Evolutionary conservation across 768 basidiomycete genomes (phyloP), one percentile per base, ranked within the genome.

Genomic region (Boletus subparvulus): DNA sequence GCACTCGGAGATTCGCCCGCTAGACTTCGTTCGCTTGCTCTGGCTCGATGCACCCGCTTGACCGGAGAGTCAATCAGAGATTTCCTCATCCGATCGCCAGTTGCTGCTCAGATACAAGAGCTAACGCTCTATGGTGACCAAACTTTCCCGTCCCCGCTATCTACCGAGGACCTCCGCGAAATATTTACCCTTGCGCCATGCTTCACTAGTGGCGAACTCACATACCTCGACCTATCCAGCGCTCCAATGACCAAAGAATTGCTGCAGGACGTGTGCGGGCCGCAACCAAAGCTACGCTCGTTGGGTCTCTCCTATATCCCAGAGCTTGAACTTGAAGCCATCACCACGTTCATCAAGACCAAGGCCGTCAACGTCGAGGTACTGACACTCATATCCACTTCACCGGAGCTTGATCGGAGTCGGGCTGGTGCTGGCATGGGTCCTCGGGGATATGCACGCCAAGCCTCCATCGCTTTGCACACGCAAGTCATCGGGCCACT

Each of bases 161-260:
- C 82, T 8, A 76, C 74, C 50, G 79, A 82, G 33, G 86, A 97
- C 50, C 77, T 98, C 16, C 60, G 67, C 17, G 78, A 83, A 24
- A 84, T 98, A 43, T 70, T 98, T 44, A 75, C 80, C 7, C 69
- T 71, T 17, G 94, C 94, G 0, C 94, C 94, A 1, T 92, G 90
- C 65, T 90, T 99, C 75, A 70, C 75, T 12, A 82, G 77, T 47
- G 90, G 91, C 10, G 72, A 84, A 56, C 77, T 99, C 40, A 80
- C 85, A 12, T 97, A 95, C 72, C 82, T 99, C 60, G 96, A 99
- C 70, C 72, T 99, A 32, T 97, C 95, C 14, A 92, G 89, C 59
- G 77, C 89, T 6, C 88, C 89, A 0, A 62, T 98, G 50, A 88
- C 87, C 6, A 71, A 75, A 44, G 76, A 80, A 9, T 72, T 87